Evolutionary conservation across 306 rosid genomes (phyloP).

Genomic region (Medicago lupulina): DNA sequence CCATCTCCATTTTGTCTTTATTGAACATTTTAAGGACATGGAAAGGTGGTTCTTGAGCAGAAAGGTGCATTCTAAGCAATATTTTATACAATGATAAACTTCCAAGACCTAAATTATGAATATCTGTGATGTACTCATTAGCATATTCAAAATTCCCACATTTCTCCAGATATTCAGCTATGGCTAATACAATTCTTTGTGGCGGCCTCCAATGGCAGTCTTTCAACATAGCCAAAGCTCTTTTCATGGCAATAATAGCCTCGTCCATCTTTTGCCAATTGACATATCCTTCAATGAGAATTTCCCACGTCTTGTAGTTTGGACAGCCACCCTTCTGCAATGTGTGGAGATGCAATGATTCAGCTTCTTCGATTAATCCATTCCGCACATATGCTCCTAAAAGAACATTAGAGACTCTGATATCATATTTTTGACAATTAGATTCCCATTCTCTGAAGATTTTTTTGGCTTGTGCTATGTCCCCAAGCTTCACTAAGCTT

Average conservation of each 20-base stretch:
- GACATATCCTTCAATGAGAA: constrained; percentile 80
- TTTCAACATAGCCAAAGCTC: constrained; percentile 56
- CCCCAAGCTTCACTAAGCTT: constrained; percentile 75
- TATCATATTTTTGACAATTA: constrained; percentile 62
- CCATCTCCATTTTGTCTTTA: constrained; percentile 57
- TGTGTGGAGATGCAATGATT: constrained; percentile 67
- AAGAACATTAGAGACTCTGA: constrained; percentile 84
- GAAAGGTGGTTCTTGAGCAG: constrained; percentile 50
- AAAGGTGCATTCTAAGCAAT: constrained; percentile 62
- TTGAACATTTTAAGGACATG: constrained; percentile 67
- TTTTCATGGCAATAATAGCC: constrained; percentile 65
- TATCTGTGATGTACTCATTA: constrained; percentile 46
- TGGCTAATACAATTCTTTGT: constrained; percentile 51
- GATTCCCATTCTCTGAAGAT: constrained; percentile 80
- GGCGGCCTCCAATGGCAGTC: constrained; percentile 73
- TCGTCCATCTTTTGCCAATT: constrained; percentile 55
- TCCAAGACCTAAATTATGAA: constrained; percentile 53
- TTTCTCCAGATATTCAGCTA: constrained; percentile 64
- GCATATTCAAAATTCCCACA: constrained; percentile 59
- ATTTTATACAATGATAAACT: constrained; percentile 61
- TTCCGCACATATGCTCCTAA: constrained; percentile 81
- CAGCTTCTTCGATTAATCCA: constrained; percentile 78
- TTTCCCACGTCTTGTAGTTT: constrained; percentile 92
- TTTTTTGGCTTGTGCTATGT: constrained; percentile 62
- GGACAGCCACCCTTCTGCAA: constrained; percentile 79